phyloP scores from a whole-genome alignment of 2,329 filamentous ascomycete genomes.

The Fusarium haematococcum region DNA sequence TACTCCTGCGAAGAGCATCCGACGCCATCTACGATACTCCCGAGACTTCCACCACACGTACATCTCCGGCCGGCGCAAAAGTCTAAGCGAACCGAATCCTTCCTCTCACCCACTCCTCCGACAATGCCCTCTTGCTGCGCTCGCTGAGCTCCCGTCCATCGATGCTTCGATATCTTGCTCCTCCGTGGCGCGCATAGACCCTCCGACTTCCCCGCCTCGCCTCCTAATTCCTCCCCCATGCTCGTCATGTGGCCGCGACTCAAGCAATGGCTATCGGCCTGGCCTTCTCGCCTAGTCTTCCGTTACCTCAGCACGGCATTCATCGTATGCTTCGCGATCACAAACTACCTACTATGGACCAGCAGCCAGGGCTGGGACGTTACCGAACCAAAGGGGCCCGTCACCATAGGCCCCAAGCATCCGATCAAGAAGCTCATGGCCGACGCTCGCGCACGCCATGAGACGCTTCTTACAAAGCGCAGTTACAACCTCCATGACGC shows the following conservation, averaged over 20 bases:
- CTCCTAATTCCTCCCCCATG: conserved; percentile 20
- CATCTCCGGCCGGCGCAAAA: conserved; percentile 16
- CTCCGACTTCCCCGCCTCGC: conserved; percentile 23
- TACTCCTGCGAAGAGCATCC: conserved; percentile 5
- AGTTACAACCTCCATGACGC: conserved; percentile 63
- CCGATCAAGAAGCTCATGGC: conserved; percentile 64
- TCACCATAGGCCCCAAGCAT: conserved; percentile 50
- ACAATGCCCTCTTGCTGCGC: conserved; percentile 36
- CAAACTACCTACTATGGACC: conserved; percentile 49
- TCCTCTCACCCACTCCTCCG: conserved; percentile 17
- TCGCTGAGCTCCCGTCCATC: conserved; percentile 35
- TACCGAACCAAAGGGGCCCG: conserved; percentile 35
- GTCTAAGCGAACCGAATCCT: conserved; percentile 6
- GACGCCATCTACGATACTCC: conserved; percentile 26
- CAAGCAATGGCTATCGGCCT: conserved; percentile 43
- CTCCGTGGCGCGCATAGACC: conserved; percentile 40
- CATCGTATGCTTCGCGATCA: conserved; percentile 41
- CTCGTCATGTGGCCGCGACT: conserved; percentile 43
- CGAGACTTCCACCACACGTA: conserved; percentile 19
- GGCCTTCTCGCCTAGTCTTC: conserved; percentile 46
- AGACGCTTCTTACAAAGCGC: conserved; percentile 55
- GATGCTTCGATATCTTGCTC: conserved; percentile 40
- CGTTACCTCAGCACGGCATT: conserved; percentile 45
- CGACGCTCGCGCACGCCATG: conserved; percentile 58
- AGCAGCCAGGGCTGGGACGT: conserved; percentile 44